These are phyloP conservation scores for Syzygium aromaticum DNA, from an alignment of 345 rosid genomes.

Conservation along the genomic window DNA sequence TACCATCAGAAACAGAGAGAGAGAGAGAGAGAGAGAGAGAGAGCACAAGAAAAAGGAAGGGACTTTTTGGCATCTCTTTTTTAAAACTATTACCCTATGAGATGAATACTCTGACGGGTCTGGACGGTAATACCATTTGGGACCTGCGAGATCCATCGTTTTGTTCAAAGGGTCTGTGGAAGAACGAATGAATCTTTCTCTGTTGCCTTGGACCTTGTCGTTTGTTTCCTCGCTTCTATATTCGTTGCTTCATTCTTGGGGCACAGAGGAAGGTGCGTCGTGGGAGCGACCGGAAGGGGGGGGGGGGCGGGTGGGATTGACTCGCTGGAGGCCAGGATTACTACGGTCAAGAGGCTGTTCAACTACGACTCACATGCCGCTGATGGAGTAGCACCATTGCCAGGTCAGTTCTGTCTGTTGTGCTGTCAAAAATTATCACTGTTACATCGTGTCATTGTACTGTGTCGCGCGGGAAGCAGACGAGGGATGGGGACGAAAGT, in stretches of 20 bases:
- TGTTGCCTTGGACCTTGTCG: background rate
- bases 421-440: background rate
- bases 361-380: background rate
- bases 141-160: conserved; percentile 39
- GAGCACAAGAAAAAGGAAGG: background rate
- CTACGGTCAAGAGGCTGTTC: background rate
- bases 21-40: background rate
- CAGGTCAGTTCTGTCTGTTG: background rate
- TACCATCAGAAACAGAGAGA: background rate
- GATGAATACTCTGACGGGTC: conserved; percentile 20
- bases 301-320: background rate
- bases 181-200: background rate
- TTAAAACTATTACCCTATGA: conserved; percentile 16
- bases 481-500: background rate
- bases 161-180: background rate
- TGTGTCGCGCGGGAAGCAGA: background rate
- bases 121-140: conserved; percentile 26
- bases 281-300: background rate
- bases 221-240: background rate
- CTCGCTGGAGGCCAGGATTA: background rate
- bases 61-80: too few relatives aligned
- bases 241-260: background rate
- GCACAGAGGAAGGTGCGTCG: background rate
- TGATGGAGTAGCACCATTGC: background rate
- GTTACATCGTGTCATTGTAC: background rate